Percentiles rank a stretch among this genome's conserved stretches.
Evolutionary conservation across 129 eudicot species (phyloP).

Genomic region (Escallonia herrerae): DNA sequence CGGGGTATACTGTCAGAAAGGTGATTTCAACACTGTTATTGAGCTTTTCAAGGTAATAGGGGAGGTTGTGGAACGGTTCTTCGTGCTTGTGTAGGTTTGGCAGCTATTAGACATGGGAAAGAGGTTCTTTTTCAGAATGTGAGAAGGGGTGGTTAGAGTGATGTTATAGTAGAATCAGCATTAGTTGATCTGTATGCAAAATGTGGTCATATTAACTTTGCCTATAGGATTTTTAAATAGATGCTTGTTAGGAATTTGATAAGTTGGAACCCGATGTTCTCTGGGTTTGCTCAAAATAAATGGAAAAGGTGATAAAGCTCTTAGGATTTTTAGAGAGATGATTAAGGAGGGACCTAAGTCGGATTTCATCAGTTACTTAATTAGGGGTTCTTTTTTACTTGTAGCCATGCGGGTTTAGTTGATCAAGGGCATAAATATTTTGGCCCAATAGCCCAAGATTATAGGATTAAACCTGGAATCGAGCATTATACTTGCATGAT

Average conservation of each 20-base stretch:
- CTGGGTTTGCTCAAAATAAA: conserved; percentile 83
- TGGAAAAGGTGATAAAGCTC: conserved; percentile 63
- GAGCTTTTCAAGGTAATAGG: conserved; percentile 45
- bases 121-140: conserved; percentile 77
- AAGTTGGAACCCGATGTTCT: conserved; percentile 75
- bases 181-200: conserved; percentile 73
- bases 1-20: conserved; percentile 67
- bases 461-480: conserved; percentile 40
- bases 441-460: conserved; percentile 34
- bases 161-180: conserved; percentile 78
- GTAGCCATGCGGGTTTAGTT: conserved; percentile 78
- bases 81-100: conserved; percentile 90
- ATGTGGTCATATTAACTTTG: conserved; percentile 61
- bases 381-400: conserved; percentile 66
- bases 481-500: conserved; percentile 71
- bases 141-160: conserved; percentile 44
- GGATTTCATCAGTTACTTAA: conserved; percentile 51
- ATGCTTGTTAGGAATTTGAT: conserved; percentile 53
- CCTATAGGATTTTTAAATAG: conserved; percentile 39
- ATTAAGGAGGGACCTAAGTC: conserved; percentile 45
- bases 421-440: conserved; percentile 55
- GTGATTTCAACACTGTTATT: conserved; percentile 43
- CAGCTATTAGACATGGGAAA: conserved; percentile 62
- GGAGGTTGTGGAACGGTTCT: conserved; percentile 60
- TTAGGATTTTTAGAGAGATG: conserved; percentile 48